Conservation (phyloP, 495 filamentous ascomycete genomes). For the Podospora appendiculata region DNA sequence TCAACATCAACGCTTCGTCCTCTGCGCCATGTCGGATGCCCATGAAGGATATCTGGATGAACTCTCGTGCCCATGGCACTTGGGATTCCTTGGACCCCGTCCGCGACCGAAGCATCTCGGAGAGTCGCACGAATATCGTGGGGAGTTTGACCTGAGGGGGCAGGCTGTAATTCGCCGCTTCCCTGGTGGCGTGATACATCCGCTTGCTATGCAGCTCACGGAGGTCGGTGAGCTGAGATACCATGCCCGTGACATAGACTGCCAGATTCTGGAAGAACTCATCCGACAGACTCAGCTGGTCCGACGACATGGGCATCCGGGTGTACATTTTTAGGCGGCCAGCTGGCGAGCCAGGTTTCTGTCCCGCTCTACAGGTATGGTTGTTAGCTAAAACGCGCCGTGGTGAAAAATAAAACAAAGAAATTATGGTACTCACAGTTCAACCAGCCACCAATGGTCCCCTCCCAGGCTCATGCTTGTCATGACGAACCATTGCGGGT, state of each 20-base stretch:
- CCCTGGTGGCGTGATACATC: conserved; percentile 18
- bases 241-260: conserved; percentile 29
- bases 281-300: conserved; percentile 23
- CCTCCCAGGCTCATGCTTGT: conserved; percentile 64
- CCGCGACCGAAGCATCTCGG: conserved; percentile 26
- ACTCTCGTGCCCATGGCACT: conserved; percentile 44
- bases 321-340: conserved; percentile 22
- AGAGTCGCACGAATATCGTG: conserved; percentile 33
- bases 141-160: conserved; percentile 33
- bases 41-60: conserved; percentile 45
- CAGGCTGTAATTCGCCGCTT: conserved; percentile 16
- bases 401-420: conserved; percentile 1
- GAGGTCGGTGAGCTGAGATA: conserved; percentile 37
- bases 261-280: conserved; percentile 33
- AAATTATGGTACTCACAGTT: conserved; percentile 38
- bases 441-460: conserved; percentile 69
- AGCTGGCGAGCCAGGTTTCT: conserved; percentile 7
- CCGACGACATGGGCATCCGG: conserved; percentile 29
- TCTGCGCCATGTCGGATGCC: conserved; percentile 26
- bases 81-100: conserved; percentile 1
- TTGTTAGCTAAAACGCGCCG: neutral
- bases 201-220: conserved; percentile 32
- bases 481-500: conserved; percentile 57
- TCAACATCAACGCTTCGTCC: conserved; percentile 14
- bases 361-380: conserved; percentile 5